Evolutionary conservation across 1,284 basidiomycete genomes (phyloP), one percentile per base, ranked within the genome.

Genomic region (Ceratobasidium papillatum): DNA sequence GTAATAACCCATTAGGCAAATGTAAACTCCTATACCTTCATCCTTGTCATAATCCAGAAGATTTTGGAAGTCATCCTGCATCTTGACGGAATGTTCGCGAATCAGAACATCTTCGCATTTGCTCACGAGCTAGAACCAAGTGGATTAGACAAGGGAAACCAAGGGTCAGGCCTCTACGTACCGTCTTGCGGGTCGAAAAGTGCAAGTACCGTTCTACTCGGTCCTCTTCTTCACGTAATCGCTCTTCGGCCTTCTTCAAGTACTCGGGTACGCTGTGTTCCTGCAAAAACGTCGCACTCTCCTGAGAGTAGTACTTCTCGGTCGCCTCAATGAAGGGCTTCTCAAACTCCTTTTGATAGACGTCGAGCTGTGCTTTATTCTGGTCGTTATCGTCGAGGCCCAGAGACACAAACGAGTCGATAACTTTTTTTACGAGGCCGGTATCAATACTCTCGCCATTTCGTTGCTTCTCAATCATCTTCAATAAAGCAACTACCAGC

Each of bases 401-500:
- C 66, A 99, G 90, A 0, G 96, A 97, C 51, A 99, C 96, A 80
- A 99, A 95, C 30, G 95, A 97, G 81, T 98, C 95, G 76, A 99
- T 92, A 78, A 98, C 95, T 82, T 94, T 96, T 86, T 98, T 99
- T 78, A 99, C 90, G 30, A 99, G 87, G 62, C 92, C 90, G 76
- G 95, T 94, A 82, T 99, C 96, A 80, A 99, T 95, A 27, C 90
- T 87, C 82, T 98, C 96, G 69, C 98, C 97, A 79, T 98, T 96
- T 75, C 98, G 87, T 84, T 99, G 97, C 74, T 91, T 91, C 80
- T 96, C 91, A 80, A 99, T 95, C 77, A 98, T 87, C 76, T 92
- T 89, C 62, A 99, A 86, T 34, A 99, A 87, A 17, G 97, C 96
- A 74, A 90, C 88, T 0, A 95, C 92, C n/a, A 99, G 86, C 79